These are phyloP conservation scores for Trichoderma breve DNA, from an alignment of 2,329 filamentous ascomycete genomes.

Conservation along the genomic window DNA sequence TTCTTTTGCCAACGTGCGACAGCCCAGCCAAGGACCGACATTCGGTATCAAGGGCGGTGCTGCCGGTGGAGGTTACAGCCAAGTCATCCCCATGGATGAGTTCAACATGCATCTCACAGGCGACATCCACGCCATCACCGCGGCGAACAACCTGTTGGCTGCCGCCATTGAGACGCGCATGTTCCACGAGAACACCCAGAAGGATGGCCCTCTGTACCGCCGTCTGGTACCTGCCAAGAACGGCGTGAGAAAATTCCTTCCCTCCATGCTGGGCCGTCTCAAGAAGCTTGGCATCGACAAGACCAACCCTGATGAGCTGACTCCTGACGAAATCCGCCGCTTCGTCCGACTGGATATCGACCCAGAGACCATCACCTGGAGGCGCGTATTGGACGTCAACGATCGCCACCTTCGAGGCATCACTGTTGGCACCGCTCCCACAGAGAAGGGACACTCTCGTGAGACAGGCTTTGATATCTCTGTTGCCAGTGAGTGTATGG, in stretches of 20 bases:
- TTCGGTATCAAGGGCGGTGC: conserved; percentile 99
- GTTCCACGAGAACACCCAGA: conserved; percentile 96
- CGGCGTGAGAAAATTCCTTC: conserved; percentile 80
- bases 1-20: conserved; percentile 93
- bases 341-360: conserved; percentile 97
- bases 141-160: conserved; percentile 93
- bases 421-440: conserved; percentile 82
- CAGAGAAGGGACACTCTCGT: conserved; percentile 84
- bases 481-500: conserved; percentile 97
- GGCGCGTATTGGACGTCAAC: conserved; percentile 93
- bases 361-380: conserved; percentile 95
- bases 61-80: conserved; percentile 94
- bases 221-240: conserved; percentile 88
- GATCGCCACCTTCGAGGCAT: conserved; percentile 89
- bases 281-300: conserved; percentile 97
- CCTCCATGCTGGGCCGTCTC: conserved; percentile 87
- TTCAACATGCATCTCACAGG: conserved; percentile 98
- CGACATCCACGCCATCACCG: conserved; percentile 95
- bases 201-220: conserved; percentile 81
- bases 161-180: conserved; percentile 97
- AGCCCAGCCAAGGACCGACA: conserved; percentile 94
- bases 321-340: conserved; percentile 78
- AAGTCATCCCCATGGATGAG: conserved; percentile 99
- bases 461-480: conserved; percentile 97
- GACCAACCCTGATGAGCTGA: conserved; percentile 87